Conservation (phyloP, 2,329 filamentous ascomycete species). For the Trichoderma brevicompactum region DNA sequence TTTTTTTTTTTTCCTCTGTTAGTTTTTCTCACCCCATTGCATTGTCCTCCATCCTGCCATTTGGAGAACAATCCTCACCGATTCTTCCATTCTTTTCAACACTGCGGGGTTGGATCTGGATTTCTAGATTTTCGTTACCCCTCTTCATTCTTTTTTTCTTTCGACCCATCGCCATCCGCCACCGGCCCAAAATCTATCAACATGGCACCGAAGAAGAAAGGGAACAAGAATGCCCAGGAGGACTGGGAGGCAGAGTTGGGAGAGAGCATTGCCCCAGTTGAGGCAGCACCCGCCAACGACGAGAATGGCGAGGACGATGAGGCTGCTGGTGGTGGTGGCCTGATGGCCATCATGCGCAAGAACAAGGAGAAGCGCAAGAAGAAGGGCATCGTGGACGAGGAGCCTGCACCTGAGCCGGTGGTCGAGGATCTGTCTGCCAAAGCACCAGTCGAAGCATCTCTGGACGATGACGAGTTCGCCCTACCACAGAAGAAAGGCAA, state of each 20-base stretch:
- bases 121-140: slow-evolving; percentile 10
- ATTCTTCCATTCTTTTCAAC: neutral
- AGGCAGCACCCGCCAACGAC: slow-evolving; percentile 51
- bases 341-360: slow-evolving; percentile 81
- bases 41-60: slow-evolving; percentile 7
- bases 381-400: slow-evolving; percentile 76
- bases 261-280: slow-evolving; percentile 70
- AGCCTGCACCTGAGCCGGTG: slow-evolving; percentile 54
- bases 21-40: neutral
- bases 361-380: slow-evolving; percentile 88
- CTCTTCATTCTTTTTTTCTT: neutral
- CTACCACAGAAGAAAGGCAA: slow-evolving; percentile 77
- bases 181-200: slow-evolving; percentile 37
- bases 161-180: neutral
- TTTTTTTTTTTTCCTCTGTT: slow-evolving; percentile 10
- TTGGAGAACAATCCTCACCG: slow-evolving; percentile 12
- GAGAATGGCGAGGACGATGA: slow-evolving; percentile 58
- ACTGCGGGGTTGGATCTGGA: slow-evolving; percentile 12
- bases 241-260: slow-evolving; percentile 96
- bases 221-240: slow-evolving; percentile 78
- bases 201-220: slow-evolving; percentile 96
- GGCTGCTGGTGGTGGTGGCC: slow-evolving; percentile 62
- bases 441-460: slow-evolving; percentile 77
- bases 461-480: slow-evolving; percentile 88
- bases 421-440: slow-evolving; percentile 59